Base-by-base conservation (phyloP, 2,329 filamentous ascomycete species). In the Elsinoe necatrix region DNA sequence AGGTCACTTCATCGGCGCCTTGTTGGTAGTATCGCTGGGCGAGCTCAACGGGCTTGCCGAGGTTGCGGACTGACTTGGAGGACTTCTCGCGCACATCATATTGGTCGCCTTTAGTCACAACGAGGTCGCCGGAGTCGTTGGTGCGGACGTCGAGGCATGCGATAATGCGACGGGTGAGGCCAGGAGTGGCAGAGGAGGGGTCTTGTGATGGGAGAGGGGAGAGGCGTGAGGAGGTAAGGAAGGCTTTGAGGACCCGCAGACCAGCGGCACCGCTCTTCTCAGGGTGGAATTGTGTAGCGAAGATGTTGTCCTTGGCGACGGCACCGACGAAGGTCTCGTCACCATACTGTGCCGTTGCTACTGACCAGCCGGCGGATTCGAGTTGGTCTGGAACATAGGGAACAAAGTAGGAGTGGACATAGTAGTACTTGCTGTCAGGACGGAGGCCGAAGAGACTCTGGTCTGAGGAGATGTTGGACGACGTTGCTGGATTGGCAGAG, bases 91-190 rank as follows among this genome's bases (percentile, higher is more conserved):
- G 87, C 5, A 98, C 93, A 67, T 98, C 93, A 74, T 98, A 98
- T 71, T 97, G 92, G 72, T 98, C 93, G 57, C 93, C 93, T 73
- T 98, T 98, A 12, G 93, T 98, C 35, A 98, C 93, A 0, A 98
- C 93, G 8, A 98, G 78, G 71, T 98, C 93, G 31, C 93, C 93
- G 59, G 86, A 79, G 70, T 98, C 93, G 71, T 98, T 98, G 55
- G 91, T 83, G 42, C 93, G 86, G 52, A 98, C 93, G 68, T 98
- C 93, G 25, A 98, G 83, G 68, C 93, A 98, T 25, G 93, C 93
- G 68, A 98, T 97, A 52, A 98, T 83, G 62, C 93, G 83, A 59
- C 90, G 80, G n/a, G 93, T 98, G 52, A 98, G 77, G 16, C 90
- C 91, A 63, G 90, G 83, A 57, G 66, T 68, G 29, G 68, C 66